Percentiles rank a stretch among this genome's conserved stretches.
These are phyloP conservation scores for Vararia minispora DNA, from an alignment of 768 basidiomycete genomes.

Conservation along the genomic window DNA sequence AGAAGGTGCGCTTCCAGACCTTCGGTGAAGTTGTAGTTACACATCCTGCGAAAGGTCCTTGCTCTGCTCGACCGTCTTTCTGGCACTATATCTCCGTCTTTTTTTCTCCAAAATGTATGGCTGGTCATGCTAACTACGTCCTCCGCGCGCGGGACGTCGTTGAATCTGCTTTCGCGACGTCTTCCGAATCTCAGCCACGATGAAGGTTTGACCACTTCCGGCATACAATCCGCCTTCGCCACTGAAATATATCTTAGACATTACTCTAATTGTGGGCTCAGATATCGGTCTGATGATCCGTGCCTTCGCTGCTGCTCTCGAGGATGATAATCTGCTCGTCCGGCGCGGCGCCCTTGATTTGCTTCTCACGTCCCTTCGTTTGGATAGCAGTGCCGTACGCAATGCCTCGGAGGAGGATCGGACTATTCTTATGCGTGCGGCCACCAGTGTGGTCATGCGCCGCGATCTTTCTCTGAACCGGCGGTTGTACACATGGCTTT, in stretches of 20 bases:
- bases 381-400: slow-evolving; percentile 63
- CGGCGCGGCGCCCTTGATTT: slow-evolving; percentile 80
- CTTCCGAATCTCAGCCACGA: slow-evolving; percentile 59
- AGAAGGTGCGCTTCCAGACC: slow-evolving; percentile 41
- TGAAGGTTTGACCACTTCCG: slow-evolving; percentile 42
- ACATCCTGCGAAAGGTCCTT: slow-evolving; percentile 44
- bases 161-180: slow-evolving; percentile 79
- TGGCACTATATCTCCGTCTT: slow-evolving; percentile 71
- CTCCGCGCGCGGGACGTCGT: slow-evolving; percentile 69
- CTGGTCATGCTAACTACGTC: slow-evolving; percentile 86
- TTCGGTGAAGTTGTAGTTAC: background rate
- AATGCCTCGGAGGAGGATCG: slow-evolving; percentile 65
- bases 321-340: slow-evolving; percentile 89
- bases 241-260: slow-evolving; percentile 29
- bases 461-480: slow-evolving; percentile 90
- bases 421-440: slow-evolving; percentile 75
- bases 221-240: slow-evolving; percentile 1
- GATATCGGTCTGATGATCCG: slow-evolving; percentile 93
- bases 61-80: slow-evolving; percentile 72
- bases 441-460: slow-evolving; percentile 80
- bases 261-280: slow-evolving; percentile 62
- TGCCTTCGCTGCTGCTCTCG: slow-evolving; percentile 82
- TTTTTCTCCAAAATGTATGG: slow-evolving; percentile 96
- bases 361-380: slow-evolving; percentile 59
- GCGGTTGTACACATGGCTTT: slow-evolving; percentile 85